Base-by-base conservation (phyloP, 352 stramenopile species). In the Pythium monospermum region DNA sequence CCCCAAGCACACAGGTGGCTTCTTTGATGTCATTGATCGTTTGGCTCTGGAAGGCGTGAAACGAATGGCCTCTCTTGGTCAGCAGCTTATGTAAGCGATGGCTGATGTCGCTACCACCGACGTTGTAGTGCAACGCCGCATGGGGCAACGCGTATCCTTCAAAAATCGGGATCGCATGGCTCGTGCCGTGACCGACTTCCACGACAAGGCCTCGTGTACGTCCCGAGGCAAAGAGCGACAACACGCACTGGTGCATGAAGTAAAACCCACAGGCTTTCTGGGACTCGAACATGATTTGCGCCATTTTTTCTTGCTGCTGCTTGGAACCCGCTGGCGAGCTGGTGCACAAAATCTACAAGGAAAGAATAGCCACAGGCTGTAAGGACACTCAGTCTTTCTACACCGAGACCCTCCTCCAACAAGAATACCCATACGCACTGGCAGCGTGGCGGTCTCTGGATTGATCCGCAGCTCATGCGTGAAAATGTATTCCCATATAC, bases 1-100 rank as follows among this genome's bases (percentile, higher is more conserved):
- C 54, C n/a, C 57, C 53, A 28, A 85, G 62, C 13, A 67, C 56
- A 15, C 71, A 84, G 0, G 68, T 70, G 0, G 66, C 53, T 30
- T 96, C 87, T 49, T 96, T 96, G 59, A 96, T 91, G 23, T 86
- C 79, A 51, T 87, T 66, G 36, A 95, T 87, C 5, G 82, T 89
- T 21, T 91, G 75, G 5, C 67, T 51, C 26, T 87, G 69, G 37
- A 88, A 77, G 12, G 73, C 73, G 41, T 88, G 76, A 27, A 89
- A 84, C 30, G 79, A 73, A 48, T 88, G 69, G 16, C 76, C 79
- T 13, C 74, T 66, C 39, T 87, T 85, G 6, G 67, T 69, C 16
- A 95, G 59, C 10, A 91, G 48, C 41, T 85, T 68, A 52, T 89
- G 72, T 45, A 94, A 60, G 16, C 76, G 73, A 19, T 84, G 58